Percentiles rank a stretch among this genome's conserved stretches.
These are phyloP conservation scores for Cryoendolithus antarcticus DNA, from an alignment of 2,329 filamentous ascomycete species.

Conservation along the genomic window DNA sequence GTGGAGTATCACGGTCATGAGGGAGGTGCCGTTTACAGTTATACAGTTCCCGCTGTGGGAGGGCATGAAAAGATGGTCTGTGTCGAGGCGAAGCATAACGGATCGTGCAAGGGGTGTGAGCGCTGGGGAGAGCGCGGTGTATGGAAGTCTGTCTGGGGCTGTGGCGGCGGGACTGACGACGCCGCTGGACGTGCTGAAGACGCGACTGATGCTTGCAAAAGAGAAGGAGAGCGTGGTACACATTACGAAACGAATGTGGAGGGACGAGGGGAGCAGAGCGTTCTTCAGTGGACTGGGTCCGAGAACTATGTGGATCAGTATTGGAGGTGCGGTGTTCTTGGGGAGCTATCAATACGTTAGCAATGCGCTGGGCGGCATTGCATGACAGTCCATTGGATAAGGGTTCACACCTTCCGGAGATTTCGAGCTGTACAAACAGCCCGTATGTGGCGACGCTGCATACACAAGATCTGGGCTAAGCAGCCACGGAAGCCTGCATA, in stretches of 20 bases:
- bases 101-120: constrained; percentile 36
- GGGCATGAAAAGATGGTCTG: constrained; percentile 64
- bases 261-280: constrained; percentile 50
- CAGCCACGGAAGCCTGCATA: too few relatives aligned
- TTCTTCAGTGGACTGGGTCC: constrained; percentile 72
- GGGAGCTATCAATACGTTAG: constrained; percentile 85
- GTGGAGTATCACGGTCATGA: constrained; percentile 82
- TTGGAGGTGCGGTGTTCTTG: constrained; percentile 86
- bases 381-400: too few relatives aligned
- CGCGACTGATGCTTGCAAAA: constrained; percentile 79
- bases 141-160: constrained; percentile 72
- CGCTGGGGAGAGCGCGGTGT: constrained; percentile 68
- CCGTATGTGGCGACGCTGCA: too few relatives aligned
- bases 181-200: constrained; percentile 92
- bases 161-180: constrained; percentile 82
- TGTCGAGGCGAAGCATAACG: constrained; percentile 22
- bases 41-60: constrained; percentile 98
- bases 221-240: constrained; percentile 47
- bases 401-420: too few relatives aligned
- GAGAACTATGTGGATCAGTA: constrained; percentile 85
- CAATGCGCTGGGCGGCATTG: constrained; percentile 50
- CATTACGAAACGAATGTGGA: constrained; percentile 53
- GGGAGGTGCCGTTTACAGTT: constrained; percentile 93
- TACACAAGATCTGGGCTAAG: too few relatives aligned
- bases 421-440: too few relatives aligned